Evolutionary conservation across 2,329 filamentous ascomycete genomes (phyloP), one percentile per base, ranked within the genome.

Genomic region (Capronia coronata): DNA sequence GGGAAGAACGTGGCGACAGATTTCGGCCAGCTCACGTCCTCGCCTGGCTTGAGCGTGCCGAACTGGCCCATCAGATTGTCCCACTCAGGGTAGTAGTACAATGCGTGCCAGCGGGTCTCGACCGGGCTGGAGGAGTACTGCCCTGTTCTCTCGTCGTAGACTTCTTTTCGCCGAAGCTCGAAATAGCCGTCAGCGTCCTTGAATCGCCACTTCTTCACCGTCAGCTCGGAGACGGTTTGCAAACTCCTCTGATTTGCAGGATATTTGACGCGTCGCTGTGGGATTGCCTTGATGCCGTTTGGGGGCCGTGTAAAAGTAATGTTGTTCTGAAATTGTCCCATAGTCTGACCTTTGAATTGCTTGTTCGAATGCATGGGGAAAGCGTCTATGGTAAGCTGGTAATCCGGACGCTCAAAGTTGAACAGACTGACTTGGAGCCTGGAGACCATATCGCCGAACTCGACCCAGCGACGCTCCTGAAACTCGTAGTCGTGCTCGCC

Each of bases 81-180:
- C 71, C 71, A 73, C 29, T 63, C 58, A 2, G 64, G 56, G 48
- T 68, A 62, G 52, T 59, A 61, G 43, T 59, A 61, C 19, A 54
- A 21, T 14, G 51, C 59, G 14, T 46, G 44, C 69, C 68, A 72
- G 1, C 62, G 63, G 11, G 52, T 57, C 30, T 49, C 34, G 21
- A 30, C 8, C 10, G 51, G 53, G 2, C 9, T 27, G 8, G 43
- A 8, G 19, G 34, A 43, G 38, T 49, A 30, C 18, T 34, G 34
- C 32, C 22, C 52, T 18, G 19, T 37, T 34, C 54, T 52, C 10
- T 51, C 54, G 3, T 51, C 50, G 43, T 51, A 61, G 11, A 47
- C 50, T 46, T 73, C 70, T 46, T 69, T 71, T 3, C 70, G 66
- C 7, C 67, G 64, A 27, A 73, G 59, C 49, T 72, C 71, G n/a